phyloP scores from a whole-genome alignment of 768 basidiomycete genomes.

The Lentinus tigrinus region DNA sequence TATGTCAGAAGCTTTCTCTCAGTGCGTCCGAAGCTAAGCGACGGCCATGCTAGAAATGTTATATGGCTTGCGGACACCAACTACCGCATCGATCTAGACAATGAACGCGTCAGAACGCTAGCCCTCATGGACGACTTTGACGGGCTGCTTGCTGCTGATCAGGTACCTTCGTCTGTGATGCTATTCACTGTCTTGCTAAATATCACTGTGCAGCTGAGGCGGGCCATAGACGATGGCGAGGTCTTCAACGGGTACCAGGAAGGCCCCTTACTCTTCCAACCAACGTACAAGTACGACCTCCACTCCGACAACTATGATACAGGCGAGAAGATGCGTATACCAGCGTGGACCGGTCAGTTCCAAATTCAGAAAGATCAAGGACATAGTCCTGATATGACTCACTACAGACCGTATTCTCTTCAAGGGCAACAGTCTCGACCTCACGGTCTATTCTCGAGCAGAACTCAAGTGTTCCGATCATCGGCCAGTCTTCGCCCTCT shows the following conservation, averaged over 20 bases:
- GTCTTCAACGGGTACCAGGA: conserved; percentile 87
- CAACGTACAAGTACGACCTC: conserved; percentile 90
- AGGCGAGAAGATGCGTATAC: conserved; percentile 93
- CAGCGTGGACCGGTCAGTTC: conserved; percentile 90
- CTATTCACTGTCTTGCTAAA: not conserved
- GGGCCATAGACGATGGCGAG: conserved; percentile 66
- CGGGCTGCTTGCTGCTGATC: conserved; percentile 77
- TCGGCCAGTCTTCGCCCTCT: conserved; percentile 91
- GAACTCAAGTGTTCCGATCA: conserved; percentile 94
- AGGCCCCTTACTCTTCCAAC: conserved; percentile 86
- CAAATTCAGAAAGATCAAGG: not conserved
- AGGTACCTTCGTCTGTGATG: conserved; percentile 52
- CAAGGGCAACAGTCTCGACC: conserved; percentile 68
- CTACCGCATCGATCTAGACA: conserved; percentile 88
- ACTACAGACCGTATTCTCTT: conserved; percentile 86
- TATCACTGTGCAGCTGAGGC: conserved; percentile 54
- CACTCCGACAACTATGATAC: conserved; percentile 89
- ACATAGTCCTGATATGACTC: not conserved
- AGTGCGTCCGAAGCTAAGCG: not conserved
- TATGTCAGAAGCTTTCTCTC: conserved; percentile 38
- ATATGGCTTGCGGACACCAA: conserved; percentile 96
- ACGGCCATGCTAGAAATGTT: conserved; percentile 60
- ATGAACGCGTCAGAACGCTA: conserved; percentile 72
- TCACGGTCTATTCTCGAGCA: conserved; percentile 78
- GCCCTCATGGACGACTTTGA: conserved; percentile 68